Evolutionary conservation across 208 protist genomes (phyloP).

Genomic region (Phytomonas francai): DNA sequence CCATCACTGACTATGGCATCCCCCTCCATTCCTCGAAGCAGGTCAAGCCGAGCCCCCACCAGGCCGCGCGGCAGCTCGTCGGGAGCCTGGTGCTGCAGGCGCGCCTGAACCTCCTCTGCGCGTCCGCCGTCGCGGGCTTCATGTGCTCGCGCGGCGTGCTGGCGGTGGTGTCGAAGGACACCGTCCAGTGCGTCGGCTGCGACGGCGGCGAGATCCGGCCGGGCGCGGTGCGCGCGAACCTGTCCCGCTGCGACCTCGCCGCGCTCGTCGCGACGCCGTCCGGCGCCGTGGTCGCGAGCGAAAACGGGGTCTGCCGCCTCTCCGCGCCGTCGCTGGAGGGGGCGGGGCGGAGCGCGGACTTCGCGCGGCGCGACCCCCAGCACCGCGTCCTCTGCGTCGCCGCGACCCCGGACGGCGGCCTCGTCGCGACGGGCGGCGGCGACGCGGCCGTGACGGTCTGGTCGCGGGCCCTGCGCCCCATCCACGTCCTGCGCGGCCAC

Average conservation of each 20-base stretch:
- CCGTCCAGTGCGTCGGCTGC: constrained; percentile 52
- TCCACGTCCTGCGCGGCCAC: constrained; percentile 62
- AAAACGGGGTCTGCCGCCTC: constrained; percentile 19
- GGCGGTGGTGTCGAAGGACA: constrained; percentile 51
- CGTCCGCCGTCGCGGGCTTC: constrained; percentile 36
- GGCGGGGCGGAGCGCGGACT: constrained; percentile 7
- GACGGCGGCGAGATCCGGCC: constrained; percentile 34
- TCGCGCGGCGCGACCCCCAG: constrained; percentile 18
- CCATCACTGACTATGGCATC: constrained; percentile 49
- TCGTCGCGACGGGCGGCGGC: constrained; percentile 50
- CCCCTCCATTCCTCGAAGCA: constrained; percentile 13
- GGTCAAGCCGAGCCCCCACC: constrained; percentile 24
- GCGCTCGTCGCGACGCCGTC: constrained; percentile 29
- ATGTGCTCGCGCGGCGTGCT: constrained; percentile 56
- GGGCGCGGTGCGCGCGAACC: constrained; percentile 18
- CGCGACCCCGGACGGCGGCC: constrained; percentile 47
- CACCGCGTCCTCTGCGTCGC: constrained; percentile 54
- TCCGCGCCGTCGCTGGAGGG: not conserved
- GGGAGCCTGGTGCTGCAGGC: constrained; percentile 27
- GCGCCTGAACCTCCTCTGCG: constrained; percentile 38
- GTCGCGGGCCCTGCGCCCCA: constrained; percentile 35
- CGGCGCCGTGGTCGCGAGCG: constrained; percentile 20
- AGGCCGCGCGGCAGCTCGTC: constrained; percentile 39
- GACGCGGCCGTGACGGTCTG: constrained; percentile 58
- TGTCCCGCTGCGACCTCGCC: constrained; percentile 41